phyloP scores from a whole-genome alignment of 176 grass and related monocot species.

The Hyparrhenia diplandra region DNA sequence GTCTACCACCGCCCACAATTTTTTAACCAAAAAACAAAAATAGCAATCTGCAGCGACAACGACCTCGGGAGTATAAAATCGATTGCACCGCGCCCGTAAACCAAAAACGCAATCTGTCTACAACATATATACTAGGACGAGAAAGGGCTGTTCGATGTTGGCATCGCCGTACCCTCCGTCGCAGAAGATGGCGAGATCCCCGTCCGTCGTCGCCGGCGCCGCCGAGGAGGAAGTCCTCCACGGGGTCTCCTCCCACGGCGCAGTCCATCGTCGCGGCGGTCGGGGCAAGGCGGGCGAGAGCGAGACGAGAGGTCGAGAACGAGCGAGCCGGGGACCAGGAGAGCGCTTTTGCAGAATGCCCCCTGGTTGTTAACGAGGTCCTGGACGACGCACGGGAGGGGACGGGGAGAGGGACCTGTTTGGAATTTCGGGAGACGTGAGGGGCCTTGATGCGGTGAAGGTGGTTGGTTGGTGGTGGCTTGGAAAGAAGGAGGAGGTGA shows the following conservation, averaged over 20 bases:
- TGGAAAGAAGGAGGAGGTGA: neutral
- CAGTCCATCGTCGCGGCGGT: slow-evolving; percentile 25
- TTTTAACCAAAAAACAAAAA: neutral
- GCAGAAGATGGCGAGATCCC: slow-evolving; percentile 42
- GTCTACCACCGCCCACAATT: slow-evolving; percentile 3
- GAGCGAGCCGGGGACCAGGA: neutral
- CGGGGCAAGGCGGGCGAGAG: neutral
- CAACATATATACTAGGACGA: neutral
- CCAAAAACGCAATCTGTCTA: neutral
- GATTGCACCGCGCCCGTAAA: neutral
- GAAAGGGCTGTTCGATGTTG: neutral
- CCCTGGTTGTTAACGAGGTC: neutral
- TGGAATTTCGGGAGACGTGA: neutral
- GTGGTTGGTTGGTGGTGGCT: neutral
- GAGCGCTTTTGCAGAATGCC: neutral
- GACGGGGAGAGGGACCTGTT: neutral
- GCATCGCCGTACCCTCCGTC: slow-evolving; percentile 41
- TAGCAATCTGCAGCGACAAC: slow-evolving; percentile 11
- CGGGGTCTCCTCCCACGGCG: neutral
- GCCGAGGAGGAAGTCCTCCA: slow-evolving; percentile 36
- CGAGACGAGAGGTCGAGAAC: slow-evolving; percentile 15
- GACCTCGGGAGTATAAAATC: slow-evolving; percentile 24
- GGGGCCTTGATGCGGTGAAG: neutral
- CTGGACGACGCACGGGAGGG: neutral
- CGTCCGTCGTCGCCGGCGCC: neutral